Evolutionary conservation across 192 early-diverging fungal genomes (phyloP).

Genomic region (Coemansia sp.): DNA sequence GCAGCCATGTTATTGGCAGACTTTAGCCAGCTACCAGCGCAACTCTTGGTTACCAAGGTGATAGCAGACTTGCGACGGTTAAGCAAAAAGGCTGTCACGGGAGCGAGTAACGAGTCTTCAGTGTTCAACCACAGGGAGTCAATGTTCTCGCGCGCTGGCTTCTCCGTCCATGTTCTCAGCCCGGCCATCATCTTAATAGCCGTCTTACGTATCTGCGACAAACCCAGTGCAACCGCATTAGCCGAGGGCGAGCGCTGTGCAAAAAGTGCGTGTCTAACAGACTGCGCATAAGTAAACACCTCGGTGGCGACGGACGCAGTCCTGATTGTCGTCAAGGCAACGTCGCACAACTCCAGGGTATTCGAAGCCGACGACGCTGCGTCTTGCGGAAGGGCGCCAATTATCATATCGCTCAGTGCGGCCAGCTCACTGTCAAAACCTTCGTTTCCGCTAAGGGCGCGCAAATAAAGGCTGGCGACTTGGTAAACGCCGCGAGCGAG

Average conservation of each 20-base stretch:
- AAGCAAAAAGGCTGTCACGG: constrained; percentile 11
- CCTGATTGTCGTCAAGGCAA: constrained; percentile 21
- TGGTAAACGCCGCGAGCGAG: constrained; percentile 31
- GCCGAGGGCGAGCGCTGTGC: constrained; percentile 28
- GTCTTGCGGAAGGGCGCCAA: constrained; percentile 8
- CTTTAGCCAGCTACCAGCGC: constrained; percentile 38
- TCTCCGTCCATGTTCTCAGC: constrained; percentile 26
- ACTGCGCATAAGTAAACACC: constrained; percentile 34
- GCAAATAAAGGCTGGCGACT: constrained; percentile 22
- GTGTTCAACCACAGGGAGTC: constrained; percentile 23
- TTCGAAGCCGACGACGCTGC: not conserved
- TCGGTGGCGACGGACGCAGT: constrained; percentile 26
- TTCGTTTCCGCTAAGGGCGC: constrained; percentile 10
- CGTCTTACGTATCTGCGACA: constrained; percentile 38
- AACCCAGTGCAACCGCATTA: constrained; percentile 14
- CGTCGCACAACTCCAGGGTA: constrained; percentile 5
- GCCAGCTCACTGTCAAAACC: constrained; percentile 25
- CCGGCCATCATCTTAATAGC: constrained; percentile 20
- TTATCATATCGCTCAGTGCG: constrained; percentile 18
- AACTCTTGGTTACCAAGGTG: constrained; percentile 25
- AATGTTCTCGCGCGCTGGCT: constrained; percentile 19
- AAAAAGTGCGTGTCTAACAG: constrained; percentile 23
- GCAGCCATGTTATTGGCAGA: constrained; percentile 34
- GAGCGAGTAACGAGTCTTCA: constrained; percentile 9
- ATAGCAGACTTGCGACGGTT: constrained; percentile 22